These are phyloP conservation scores for Zizania latifolia DNA, from an alignment of 176 grass and related monocot species.

Conservation along the genomic window DNA sequence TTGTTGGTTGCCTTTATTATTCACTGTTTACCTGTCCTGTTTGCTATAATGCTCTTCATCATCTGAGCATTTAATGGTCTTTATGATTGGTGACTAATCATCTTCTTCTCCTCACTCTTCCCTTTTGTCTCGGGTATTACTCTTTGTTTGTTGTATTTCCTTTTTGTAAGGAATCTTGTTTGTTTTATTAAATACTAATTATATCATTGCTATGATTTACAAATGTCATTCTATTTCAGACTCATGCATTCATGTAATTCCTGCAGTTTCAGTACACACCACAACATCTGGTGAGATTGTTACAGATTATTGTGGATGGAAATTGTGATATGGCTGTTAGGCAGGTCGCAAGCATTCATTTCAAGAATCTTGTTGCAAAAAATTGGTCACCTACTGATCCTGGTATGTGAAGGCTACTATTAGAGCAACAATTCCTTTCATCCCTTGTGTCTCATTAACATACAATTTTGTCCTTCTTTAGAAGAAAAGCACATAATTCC, in stretches of 20 bases:
- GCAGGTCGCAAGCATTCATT: constrained; percentile 90
- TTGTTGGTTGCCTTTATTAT: neutral
- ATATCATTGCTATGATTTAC: neutral
- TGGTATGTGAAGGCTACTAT: constrained; percentile 29
- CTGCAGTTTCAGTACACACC: constrained; percentile 67
- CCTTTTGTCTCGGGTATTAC: neutral
- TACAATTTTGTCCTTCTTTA: constrained; percentile 14
- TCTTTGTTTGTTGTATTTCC: neutral
- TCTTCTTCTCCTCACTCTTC: neutral
- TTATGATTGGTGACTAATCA: neutral
- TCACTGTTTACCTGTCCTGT: neutral
- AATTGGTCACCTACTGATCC: constrained; percentile 69
- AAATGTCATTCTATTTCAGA: neutral
- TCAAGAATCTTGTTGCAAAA: constrained; percentile 85
- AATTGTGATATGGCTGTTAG: constrained; percentile 75
- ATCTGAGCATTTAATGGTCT: neutral
- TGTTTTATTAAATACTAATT: neutral
- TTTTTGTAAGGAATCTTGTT: neutral
- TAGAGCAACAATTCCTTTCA: neutral
- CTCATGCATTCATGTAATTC: constrained; percentile 14
- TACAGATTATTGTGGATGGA: constrained; percentile 87
- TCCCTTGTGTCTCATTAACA: neutral
- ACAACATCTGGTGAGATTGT: constrained; percentile 71
- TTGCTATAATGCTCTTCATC: neutral
- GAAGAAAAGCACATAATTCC: constrained; percentile 60